Evolutionary conservation across 2,329 filamentous ascomycete species (phyloP), one percentile per base, ranked within the genome.

Genomic region (Tolypocladium tropicale): DNA sequence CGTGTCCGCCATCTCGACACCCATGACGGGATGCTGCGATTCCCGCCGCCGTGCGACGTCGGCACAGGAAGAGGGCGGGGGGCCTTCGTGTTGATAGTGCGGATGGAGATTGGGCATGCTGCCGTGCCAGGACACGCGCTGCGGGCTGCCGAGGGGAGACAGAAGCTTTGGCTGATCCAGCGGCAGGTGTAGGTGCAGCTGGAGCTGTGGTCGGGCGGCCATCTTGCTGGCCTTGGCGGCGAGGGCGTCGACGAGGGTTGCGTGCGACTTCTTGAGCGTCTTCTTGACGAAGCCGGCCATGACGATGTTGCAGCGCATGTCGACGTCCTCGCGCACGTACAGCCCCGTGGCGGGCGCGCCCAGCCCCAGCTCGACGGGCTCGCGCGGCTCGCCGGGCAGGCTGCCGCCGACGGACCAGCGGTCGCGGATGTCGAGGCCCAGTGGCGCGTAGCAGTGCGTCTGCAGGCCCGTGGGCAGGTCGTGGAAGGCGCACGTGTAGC

Each of bases 261-360:
- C 78, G 64, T 95, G 90, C 0, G 88, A 82, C 65, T 88, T 89
- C 64, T 88, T 88, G 50, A 95, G 78, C 16, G 89, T 94, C 72
- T 84, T 88, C 76, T 89, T 92, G 57, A 95, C 88, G 65, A 95
- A 95, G 9, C 75, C 73, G 0, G 84, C 79, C 74, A 94, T 81
- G 59, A 94, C 75, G 57, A 90, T 74, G 64, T 91, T 93, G 74
- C 90, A 95, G 56, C 81, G 81, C 77, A 95, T 61, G 60, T 90
- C 86, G 52, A 94, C 85, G 61, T 95, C 90, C 74, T 95, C 90
- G n/a, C 88, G 79, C 46, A 95, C 74, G 67, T 91, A 95, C 14
- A 95, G 74, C 0, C 90, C 90, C 43, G 82, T 75, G 25, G 78
- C 70, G 0, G 90, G 89, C 0, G 79, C 82, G 16, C 79, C 79